Evolutionary conservation across 306 rosid genomes (phyloP).

Genomic region (Clitoria ternatea): DNA sequence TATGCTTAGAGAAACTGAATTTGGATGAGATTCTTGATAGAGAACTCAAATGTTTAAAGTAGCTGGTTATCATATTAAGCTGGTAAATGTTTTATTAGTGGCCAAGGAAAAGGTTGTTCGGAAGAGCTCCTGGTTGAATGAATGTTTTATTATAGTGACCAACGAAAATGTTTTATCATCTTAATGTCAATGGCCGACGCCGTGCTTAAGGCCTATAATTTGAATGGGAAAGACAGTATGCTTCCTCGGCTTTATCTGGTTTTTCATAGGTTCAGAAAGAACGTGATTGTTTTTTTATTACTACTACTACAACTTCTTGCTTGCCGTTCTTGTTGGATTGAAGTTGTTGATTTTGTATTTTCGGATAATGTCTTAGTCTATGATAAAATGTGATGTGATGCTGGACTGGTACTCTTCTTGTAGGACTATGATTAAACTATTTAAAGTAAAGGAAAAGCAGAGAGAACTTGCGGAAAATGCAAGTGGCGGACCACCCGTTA

Average conservation of each 20-base stretch:
- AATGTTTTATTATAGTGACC: neutral
- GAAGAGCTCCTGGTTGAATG: neutral
- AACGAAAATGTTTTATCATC: neutral
- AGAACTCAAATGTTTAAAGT: neutral
- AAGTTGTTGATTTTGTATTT: neutral
- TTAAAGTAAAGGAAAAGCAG: slow-evolving; percentile 93
- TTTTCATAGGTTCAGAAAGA: neutral
- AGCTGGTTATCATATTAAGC: neutral
- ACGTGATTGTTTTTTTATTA: neutral
- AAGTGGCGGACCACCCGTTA: slow-evolving; percentile 53
- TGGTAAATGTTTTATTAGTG: slow-evolving; percentile 7
- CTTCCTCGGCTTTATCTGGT: neutral
- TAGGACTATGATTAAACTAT: slow-evolving; percentile 80
- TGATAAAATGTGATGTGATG: neutral
- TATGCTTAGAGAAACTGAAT: too few relatives aligned
- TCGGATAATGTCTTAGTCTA: neutral
- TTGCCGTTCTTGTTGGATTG: neutral
- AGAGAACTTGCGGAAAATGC: slow-evolving; percentile 82
- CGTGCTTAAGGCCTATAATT: neutral
- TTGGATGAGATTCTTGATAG: neutral
- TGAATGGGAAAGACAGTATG: neutral
- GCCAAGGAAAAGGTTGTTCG: neutral
- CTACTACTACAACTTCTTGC: neutral
- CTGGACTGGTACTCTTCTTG: slow-evolving; percentile 13
- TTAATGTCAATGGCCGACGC: neutral